Percentiles rank a stretch among this genome's conserved stretches.
phyloP scores from a whole-genome alignment of 75 land plant genomes.

The Azolla pinnata region DNA sequence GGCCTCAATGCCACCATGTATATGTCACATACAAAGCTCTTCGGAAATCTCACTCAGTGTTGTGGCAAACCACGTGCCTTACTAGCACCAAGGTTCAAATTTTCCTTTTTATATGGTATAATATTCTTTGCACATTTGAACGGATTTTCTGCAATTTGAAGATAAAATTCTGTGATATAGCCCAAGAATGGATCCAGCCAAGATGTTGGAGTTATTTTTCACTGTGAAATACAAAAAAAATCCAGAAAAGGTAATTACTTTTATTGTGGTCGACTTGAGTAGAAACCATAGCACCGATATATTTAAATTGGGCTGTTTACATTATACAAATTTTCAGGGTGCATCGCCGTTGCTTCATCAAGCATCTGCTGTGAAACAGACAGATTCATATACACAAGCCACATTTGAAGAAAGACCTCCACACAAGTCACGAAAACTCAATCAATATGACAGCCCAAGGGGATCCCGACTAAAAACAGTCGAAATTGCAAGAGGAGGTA shows the following conservation, averaged over 20 bases:
- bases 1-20: constrained; percentile 91
- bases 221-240: constrained; percentile 62
- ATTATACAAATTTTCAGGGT: neutral
- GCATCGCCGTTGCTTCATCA: too few species aligned
- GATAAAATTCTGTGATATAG: constrained; percentile 25
- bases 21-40: constrained; percentile 41
- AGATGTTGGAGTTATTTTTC: constrained; percentile 72
- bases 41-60: constrained; percentile 36
- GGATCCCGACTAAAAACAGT: too few species aligned
- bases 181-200: constrained; percentile 55
- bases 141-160: neutral
- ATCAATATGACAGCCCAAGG: neutral
- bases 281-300: too few species aligned
- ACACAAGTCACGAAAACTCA: neutral
- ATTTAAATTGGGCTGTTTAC: neutral
- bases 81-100: constrained; percentile 49
- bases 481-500: neutral
- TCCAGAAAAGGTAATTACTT: constrained; percentile 20
- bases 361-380: too few species aligned
- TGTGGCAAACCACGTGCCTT: constrained; percentile 78
- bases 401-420: neutral
- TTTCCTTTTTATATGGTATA: neutral
- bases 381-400: too few species aligned
- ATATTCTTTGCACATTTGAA: neutral
- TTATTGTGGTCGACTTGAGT: too few species aligned